Evolutionary conservation across 768 basidiomycete species (phyloP).

Genomic region (Amanita polypyramis): DNA sequence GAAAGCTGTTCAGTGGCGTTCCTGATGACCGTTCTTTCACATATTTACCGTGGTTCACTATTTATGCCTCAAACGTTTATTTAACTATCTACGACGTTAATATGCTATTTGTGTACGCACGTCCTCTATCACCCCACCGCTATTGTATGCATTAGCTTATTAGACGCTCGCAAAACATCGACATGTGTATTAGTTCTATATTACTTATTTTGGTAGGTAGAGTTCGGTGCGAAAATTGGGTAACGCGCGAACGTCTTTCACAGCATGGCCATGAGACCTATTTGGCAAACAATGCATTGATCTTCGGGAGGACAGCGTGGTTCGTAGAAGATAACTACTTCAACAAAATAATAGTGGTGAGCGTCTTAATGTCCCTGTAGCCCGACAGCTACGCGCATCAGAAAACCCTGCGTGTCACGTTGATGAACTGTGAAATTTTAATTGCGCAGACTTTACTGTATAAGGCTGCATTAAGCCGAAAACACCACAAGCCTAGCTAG

Average conservation of each 20-base stretch:
- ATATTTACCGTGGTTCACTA: not conserved
- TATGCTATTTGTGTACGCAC: not conserved
- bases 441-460: not conserved
- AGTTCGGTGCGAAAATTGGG: not conserved
- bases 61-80: not conserved
- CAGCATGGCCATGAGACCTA: no score
- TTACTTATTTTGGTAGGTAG: constrained; percentile 6
- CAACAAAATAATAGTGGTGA: no score
- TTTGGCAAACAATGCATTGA: no score
- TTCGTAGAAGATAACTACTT: no score
- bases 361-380: no score
- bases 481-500: not conserved
- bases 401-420: no score
- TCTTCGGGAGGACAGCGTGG: no score
- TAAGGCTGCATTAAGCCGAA: not conserved
- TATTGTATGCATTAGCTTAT: not conserved
- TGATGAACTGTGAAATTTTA: not conserved
- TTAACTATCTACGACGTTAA: not conserved
- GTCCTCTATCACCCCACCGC: not conserved
- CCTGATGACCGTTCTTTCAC: not conserved
- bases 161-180: no score
- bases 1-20: not conserved
- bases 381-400: no score
- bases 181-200: not conserved
- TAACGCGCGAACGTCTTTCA: no score